Evolutionary conservation across 1,284 basidiomycete genomes (phyloP).

Genomic region (Sanghuangporus baumii): DNA sequence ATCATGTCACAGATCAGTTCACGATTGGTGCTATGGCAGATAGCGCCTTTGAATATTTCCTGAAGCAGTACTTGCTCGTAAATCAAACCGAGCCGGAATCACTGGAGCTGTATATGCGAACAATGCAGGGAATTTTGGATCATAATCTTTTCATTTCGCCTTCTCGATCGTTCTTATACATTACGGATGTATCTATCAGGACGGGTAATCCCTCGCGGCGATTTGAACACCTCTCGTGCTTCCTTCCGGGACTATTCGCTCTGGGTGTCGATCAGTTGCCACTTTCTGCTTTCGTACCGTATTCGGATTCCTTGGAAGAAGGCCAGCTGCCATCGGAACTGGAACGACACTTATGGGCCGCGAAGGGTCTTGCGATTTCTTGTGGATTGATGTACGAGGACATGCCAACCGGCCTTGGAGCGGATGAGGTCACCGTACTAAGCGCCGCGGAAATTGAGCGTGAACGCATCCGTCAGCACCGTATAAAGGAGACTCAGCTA

Average conservation of each 20-base stretch:
- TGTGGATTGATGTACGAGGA: constrained; percentile 65
- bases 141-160: constrained; percentile 64
- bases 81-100: constrained; percentile 51
- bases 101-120: constrained; percentile 58
- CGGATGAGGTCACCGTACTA: constrained; percentile 48
- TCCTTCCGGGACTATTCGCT: constrained; percentile 70
- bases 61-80: constrained; percentile 70
- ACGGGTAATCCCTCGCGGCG: constrained; percentile 37
- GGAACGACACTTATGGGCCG: constrained; percentile 59
- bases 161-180: constrained; percentile 60
- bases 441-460: constrained; percentile 9
- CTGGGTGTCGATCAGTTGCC: constrained; percentile 61
- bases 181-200: constrained; percentile 42
- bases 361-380: constrained; percentile 59
- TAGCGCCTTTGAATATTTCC: constrained; percentile 54
- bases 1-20: constrained; percentile 9
- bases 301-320: constrained; percentile 1
- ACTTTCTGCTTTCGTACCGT: constrained; percentile 26
- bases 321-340: constrained; percentile 19
- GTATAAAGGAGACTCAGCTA: background rate
- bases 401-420: constrained; percentile 52
- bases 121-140: constrained; percentile 56
- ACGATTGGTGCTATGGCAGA: constrained; percentile 18
- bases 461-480: constrained; percentile 3
- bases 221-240: constrained; percentile 76